A percentile compares a stretch with the other conserved stretches of the same genome.
Conservation (phyloP, 352 stramenopile genomes). For the Globisporangium polare region DNA sequence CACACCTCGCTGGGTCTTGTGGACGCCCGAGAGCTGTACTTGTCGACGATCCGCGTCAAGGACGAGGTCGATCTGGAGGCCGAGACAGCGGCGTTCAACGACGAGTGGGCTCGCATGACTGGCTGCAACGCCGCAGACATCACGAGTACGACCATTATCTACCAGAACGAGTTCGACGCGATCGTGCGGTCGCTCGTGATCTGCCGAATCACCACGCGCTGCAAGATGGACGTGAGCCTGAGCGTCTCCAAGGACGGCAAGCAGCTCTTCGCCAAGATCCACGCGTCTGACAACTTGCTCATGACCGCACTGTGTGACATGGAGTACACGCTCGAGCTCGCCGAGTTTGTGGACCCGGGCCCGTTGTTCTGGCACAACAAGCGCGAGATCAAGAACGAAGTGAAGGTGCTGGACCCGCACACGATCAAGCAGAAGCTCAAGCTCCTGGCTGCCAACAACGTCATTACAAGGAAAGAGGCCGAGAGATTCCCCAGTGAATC, state of each 20-base stretch:
- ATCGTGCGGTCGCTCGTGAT: conserved; percentile 57
- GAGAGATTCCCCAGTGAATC: conserved; percentile 41
- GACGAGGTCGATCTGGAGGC: conserved; percentile 10
- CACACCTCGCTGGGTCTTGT: conserved; percentile 15
- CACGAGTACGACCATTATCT: conserved; percentile 14
- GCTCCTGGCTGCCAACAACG: conserved; percentile 27
- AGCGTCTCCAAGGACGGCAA: conserved; percentile 46
- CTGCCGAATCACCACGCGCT: conserved; percentile 36
- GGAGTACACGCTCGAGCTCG: conserved; percentile 51
- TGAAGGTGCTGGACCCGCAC: conserved; percentile 38
- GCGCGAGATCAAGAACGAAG: conserved; percentile 42
- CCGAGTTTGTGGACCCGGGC: conserved; percentile 55
- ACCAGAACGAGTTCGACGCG: conserved; percentile 50
- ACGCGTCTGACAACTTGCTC: conserved; percentile 60
- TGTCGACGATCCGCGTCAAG: conserved; percentile 15
- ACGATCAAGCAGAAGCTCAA: conserved; percentile 57
- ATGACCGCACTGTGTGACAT: conserved; percentile 50
- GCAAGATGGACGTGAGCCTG: conserved; percentile 58
- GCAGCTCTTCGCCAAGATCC: conserved; percentile 43
- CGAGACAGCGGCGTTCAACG: conserved; percentile 21
- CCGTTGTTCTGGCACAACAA: conserved; percentile 38
- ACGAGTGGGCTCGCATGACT: conserved; percentile 22
- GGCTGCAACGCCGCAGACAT: background rate
- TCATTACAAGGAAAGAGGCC: conserved; percentile 35
- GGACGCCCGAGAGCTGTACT: conserved; percentile 21